phyloP scores from a whole-genome alignment of 2,329 filamentous ascomycete genomes.

The Pseudocercospora pini-densiflorae region DNA sequence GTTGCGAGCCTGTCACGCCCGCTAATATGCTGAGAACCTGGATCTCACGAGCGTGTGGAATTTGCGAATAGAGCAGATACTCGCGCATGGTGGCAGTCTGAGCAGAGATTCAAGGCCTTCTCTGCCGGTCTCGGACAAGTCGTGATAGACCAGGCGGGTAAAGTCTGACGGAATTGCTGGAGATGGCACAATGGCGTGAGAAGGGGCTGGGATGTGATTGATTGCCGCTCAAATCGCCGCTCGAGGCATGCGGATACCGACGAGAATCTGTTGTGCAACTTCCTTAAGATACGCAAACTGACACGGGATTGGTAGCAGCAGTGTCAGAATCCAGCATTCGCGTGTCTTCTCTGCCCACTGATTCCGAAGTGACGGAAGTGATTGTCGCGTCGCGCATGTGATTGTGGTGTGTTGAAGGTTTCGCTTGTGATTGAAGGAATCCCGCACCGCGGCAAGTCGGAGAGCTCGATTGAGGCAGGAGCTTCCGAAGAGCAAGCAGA shows the following conservation, averaged over 20 bases:
- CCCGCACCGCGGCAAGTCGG: neutral
- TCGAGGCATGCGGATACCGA: neutral
- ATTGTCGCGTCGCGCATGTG: neutral
- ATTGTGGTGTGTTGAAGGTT: neutral
- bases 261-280: neutral
- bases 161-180: slow-evolving; percentile 1
- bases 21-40: slow-evolving; percentile 66
- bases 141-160: neutral
- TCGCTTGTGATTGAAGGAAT: neutral
- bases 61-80: slow-evolving; percentile 64
- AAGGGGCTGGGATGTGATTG: neutral
- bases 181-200: slow-evolving; percentile 20
- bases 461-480: neutral
- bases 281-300: neutral
- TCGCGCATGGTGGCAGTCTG: slow-evolving; percentile 60
- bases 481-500: neutral
- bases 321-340: neutral
- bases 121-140: slow-evolving; percentile 16
- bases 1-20: slow-evolving; percentile 65
- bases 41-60: slow-evolving; percentile 61
- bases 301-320: neutral
- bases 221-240: neutral
- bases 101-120: neutral
- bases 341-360: neutral
- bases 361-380: neutral